Percentiles rank a stretch among this genome's conserved stretches.
Evolutionary conservation across 2,329 filamentous ascomycete genomes (phyloP).

Genomic region (Nakataea oryzae): DNA sequence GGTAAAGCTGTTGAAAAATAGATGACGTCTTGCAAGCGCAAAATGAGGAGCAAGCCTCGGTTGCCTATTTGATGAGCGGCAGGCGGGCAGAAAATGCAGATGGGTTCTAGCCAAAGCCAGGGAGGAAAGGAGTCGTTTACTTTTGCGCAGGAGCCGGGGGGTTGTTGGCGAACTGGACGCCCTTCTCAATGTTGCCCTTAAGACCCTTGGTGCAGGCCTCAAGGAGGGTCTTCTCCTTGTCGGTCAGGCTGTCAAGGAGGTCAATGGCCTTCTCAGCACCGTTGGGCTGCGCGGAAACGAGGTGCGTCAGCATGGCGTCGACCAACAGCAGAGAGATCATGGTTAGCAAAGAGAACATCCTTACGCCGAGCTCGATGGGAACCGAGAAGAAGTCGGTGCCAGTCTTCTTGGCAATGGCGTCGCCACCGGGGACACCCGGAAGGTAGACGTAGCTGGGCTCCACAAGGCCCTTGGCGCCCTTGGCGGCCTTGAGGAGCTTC

Average conservation of each 20-base stretch:
- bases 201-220: conserved; percentile 66
- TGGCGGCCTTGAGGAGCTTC: conserved; percentile 78
- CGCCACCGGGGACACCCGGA: conserved; percentile 77
- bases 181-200: conserved; percentile 90
- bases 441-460: conserved; percentile 97
- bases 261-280: conserved; percentile 82
- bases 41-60: background rate
- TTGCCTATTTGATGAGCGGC: background rate
- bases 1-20: background rate
- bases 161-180: conserved; percentile 79
- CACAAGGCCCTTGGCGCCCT: conserved; percentile 84
- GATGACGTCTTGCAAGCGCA: background rate
- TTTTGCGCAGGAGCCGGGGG: conserved; percentile 57
- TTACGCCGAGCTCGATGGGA: conserved; percentile 90
- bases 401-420: conserved; percentile 72
- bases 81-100: background rate
- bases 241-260: conserved; percentile 64
- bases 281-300: conserved; percentile 44
- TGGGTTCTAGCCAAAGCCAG: background rate
- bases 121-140: conserved; percentile 39
- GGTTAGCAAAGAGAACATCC: conserved; percentile 26
- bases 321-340: background rate
- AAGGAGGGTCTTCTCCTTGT: conserved; percentile 83
- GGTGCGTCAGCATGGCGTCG: background rate
- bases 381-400: conserved; percentile 93